Percentiles rank a stretch among this genome's conserved stretches.
Conservation (phyloP, 345 rosid species). For the Populus euphratica region DNA sequence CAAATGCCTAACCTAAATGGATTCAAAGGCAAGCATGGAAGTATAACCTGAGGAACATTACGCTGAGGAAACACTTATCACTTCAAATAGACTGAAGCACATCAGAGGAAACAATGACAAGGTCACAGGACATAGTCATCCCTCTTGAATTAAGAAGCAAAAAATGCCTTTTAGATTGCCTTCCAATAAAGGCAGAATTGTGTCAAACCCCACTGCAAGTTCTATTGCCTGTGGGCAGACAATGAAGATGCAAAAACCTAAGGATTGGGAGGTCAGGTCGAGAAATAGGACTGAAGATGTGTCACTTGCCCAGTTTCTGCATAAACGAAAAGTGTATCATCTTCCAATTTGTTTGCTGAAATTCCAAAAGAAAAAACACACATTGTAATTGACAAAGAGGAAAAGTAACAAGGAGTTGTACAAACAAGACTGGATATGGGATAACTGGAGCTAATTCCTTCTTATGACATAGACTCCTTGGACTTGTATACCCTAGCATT, state of each 20-base stretch:
- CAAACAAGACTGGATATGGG: neutral
- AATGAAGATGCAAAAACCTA: conserved; percentile 69
- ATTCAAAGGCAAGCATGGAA: neutral
- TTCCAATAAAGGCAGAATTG: conserved; percentile 94
- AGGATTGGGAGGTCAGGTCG: conserved; percentile 96
- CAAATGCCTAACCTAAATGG: neutral
- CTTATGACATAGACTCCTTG: neutral
- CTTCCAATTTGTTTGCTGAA: conserved; percentile 84
- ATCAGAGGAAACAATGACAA: conserved; percentile 67
- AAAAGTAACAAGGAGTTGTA: neutral
- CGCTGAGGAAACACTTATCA: conserved; percentile 62
- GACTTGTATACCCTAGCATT: too few species aligned
- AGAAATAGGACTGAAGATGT: conserved; percentile 69
- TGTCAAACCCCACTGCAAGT: conserved; percentile 92
- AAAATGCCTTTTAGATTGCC: conserved; percentile 82
- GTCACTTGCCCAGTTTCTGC: conserved; percentile 93
- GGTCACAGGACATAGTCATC: conserved; percentile 92
- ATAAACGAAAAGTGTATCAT: conserved; percentile 87
- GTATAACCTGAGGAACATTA: neutral
- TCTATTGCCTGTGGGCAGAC: conserved; percentile 74
- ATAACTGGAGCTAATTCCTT: neutral
- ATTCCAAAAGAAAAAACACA: conserved; percentile 1
- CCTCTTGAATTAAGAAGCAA: conserved; percentile 89
- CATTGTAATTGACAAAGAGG: neutral
- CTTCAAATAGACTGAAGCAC: conserved; percentile 86